Base-by-base conservation (phyloP, 2,329 filamentous ascomycete species). In the Cladophialophora yegresii region DNA sequence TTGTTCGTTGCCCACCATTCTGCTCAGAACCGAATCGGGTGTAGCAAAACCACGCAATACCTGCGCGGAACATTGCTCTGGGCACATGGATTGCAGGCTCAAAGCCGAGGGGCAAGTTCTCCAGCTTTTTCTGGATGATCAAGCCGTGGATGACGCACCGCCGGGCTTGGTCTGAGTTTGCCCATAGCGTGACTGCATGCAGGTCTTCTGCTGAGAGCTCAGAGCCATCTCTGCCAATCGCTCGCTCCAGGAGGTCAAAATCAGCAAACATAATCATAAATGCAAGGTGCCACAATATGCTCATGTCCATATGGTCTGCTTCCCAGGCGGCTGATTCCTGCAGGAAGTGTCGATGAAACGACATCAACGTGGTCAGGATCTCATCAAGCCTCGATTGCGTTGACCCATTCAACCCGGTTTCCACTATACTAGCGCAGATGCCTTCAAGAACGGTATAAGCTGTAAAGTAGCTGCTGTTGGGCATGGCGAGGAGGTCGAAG, bases 201-300 rank as follows among this genome's bases (percentile, higher is more conserved):
- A 65, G 65, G 47, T 54, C 62, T 40, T 61, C 64, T 10, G 70
- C 58, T 22, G 65, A 65, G 13, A 71, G 63, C 7, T 64, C 32
- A 16, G 64, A 57, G 1, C 73, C 73, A 33, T 74, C 69, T 16
- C 73, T 71, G 7, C 73, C 73, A 13, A 71, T 68, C 1, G 71
- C 69, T 59, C 69, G 67, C 55, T 75, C 73, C 16, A 75, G 54
- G 1, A 71, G 63, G 43, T 75, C 69, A 28, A 75, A 69, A 47
- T 75, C 72, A 1, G 69, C 70, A 50, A 72, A 70, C 1, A 75
- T 58, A 5, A 61, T 66, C 49, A 75, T 74, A 40, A 70, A 74
- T 7, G 72, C 67, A 0, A 69, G 71, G 50, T 75, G 73, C 73
- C 73, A 75, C 22, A 75, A 67, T 7, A 73, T 71, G 63, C 54